These are phyloP conservation scores for Tanacetum coccineum DNA, from an alignment of 129 eudicot genomes.

Conservation along the genomic window DNA sequence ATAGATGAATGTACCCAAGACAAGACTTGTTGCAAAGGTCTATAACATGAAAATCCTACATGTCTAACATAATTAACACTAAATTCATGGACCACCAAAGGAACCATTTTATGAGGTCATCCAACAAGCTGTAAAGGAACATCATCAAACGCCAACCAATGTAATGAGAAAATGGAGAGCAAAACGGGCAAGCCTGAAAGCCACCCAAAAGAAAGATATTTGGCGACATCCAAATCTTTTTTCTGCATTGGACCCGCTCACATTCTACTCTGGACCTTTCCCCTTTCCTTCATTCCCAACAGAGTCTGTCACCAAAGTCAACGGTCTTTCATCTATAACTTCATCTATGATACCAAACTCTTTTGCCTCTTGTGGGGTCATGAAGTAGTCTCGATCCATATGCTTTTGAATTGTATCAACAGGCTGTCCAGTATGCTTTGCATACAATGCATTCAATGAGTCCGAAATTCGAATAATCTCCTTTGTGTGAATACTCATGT, in stretches of 20 bases:
- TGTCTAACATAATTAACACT: no score
- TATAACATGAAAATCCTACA: no score
- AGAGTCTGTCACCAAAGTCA: conserved; percentile 76
- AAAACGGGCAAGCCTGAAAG: conserved; percentile 12
- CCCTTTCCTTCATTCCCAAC: conserved; percentile 46
- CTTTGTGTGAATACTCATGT: conserved; percentile 77
- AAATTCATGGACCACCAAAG: background rate
- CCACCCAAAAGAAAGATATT: background rate
- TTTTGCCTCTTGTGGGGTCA: conserved; percentile 87
- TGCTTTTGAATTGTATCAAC: conserved; percentile 62
- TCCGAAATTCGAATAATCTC: conserved; percentile 79
- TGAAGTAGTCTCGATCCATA: conserved; percentile 87
- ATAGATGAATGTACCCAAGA: no score
- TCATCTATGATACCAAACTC: conserved; percentile 92
- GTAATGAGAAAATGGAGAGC: background rate
- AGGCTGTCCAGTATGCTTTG: conserved; percentile 79
- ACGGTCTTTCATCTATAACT: conserved; percentile 77
- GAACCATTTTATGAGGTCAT: conserved; percentile 19
- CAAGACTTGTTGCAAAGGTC: no score
- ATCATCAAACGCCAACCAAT: conserved; percentile 4
- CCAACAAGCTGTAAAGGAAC: conserved; percentile 1
- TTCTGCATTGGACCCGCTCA: conserved; percentile 2
- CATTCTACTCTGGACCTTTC: conserved; percentile 42
- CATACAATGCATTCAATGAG: conserved; percentile 59
- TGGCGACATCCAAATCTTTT: conserved; percentile 1